These are phyloP conservation scores for Quercus gilva DNA, from an alignment of 306 rosid species.

Conservation along the genomic window DNA sequence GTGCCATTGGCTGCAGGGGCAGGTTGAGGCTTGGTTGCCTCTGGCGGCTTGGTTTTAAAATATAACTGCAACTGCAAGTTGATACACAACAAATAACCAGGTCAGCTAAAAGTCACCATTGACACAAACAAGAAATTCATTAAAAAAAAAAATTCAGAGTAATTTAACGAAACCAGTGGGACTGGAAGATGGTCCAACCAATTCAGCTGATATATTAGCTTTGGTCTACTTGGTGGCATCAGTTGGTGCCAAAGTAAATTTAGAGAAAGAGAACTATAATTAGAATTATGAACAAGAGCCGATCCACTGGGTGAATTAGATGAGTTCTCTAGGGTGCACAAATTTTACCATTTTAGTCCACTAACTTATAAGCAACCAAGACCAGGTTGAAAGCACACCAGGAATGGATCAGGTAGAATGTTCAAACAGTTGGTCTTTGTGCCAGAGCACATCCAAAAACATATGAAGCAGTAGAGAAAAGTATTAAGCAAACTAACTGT, in stretches of 20 bases:
- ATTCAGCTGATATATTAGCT: background rate
- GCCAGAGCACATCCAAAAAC: background rate
- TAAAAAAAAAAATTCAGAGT: background rate
- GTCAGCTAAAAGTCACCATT: constrained; percentile 12
- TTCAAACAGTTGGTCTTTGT: background rate
- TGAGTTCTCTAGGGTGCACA: background rate
- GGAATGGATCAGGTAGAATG: background rate
- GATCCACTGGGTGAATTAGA: background rate
- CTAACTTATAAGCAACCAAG: background rate
- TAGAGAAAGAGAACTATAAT: background rate
- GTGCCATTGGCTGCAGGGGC: constrained; percentile 63
- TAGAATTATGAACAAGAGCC: background rate
- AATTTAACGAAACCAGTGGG: background rate
- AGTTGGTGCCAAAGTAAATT: background rate
- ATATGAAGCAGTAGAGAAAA: constrained; percentile 1
- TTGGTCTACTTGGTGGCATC: background rate
- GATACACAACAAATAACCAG: constrained; percentile 12
- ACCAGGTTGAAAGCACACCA: background rate
- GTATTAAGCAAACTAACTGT: constrained; percentile 51
- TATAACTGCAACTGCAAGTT: constrained; percentile 83
- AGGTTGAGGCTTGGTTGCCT: constrained; percentile 77
- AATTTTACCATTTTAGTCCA: background rate
- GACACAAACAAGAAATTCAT: background rate
- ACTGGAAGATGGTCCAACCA: background rate
- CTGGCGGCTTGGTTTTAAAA: constrained; percentile 84